phyloP scores from a whole-genome alignment of 805 yeast genomes.

The Sugiyamaella marilandica region DNA sequence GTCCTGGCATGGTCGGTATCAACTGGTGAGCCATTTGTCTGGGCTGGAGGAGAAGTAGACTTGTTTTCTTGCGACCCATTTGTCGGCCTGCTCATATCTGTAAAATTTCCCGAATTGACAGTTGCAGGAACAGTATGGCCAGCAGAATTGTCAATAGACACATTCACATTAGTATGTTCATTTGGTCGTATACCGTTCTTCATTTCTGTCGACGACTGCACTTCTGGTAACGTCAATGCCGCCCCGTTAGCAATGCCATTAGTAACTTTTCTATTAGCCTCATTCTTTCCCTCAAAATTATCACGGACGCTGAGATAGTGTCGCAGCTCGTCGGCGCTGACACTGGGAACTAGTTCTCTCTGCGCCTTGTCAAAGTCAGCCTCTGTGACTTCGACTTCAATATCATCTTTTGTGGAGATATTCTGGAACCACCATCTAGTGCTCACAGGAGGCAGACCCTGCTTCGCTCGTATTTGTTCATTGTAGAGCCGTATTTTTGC shows the following conservation, averaged over 20 bases:
- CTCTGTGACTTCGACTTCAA: slow-evolving; percentile 59
- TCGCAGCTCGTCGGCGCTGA: slow-evolving; percentile 76
- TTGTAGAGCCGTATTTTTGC: slow-evolving; percentile 53
- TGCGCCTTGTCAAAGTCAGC: slow-evolving; percentile 78
- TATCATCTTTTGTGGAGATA: slow-evolving; percentile 62
- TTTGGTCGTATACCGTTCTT: too few species aligned
- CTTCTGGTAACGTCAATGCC: neutral
- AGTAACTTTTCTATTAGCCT: neutral
- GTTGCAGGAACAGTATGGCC: too few species aligned
- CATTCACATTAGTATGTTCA: too few species aligned
- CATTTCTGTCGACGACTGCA: neutral
- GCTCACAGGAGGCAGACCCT: slow-evolving; percentile 39
- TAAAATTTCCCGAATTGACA: too few species aligned
- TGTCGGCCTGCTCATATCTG: too few species aligned
- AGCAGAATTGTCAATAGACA: neutral
- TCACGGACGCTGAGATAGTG: slow-evolving; percentile 78
- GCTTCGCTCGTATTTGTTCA: slow-evolving; percentile 29
- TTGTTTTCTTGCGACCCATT: too few species aligned
- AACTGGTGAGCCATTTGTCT: too few species aligned
- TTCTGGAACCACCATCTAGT: slow-evolving; percentile 90
- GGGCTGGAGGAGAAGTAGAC: too few species aligned
- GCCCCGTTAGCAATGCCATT: neutral
- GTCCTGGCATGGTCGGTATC: too few species aligned
- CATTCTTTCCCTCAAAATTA: slow-evolving; percentile 72
- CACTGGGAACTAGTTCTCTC: slow-evolving; percentile 71